A percentile compares a stretch with the other conserved stretches of the same genome.
Evolutionary conservation across 306 rosid species (phyloP).

Genomic region (Dalbergia oliveri): DNA sequence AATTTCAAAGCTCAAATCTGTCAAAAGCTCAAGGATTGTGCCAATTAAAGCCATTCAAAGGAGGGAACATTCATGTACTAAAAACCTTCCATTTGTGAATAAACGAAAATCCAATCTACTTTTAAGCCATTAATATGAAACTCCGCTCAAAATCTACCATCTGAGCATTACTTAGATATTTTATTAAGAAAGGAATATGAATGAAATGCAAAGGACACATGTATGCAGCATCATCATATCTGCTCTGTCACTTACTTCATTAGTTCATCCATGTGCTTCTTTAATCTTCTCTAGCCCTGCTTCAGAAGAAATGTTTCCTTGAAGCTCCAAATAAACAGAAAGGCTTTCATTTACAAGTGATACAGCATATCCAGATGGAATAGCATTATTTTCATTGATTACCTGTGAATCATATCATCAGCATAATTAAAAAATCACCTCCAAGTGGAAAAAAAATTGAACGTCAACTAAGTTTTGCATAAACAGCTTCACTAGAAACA

Average conservation of each 20-base stretch:
- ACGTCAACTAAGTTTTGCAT: no score
- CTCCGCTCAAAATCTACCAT: not conserved
- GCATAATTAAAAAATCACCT: not conserved
- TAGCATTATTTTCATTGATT: slow-evolving; percentile 43
- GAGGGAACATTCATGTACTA: not conserved
- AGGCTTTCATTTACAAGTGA: slow-evolving; percentile 55
- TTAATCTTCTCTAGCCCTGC: slow-evolving; percentile 50
- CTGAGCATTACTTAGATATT: not conserved
- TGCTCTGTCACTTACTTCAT: slow-evolving; percentile 45
- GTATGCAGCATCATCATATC: no score
- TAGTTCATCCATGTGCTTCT: slow-evolving; percentile 56
- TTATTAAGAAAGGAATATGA: not conserved
- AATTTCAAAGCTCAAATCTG: not conserved
- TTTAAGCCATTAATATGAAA: slow-evolving; percentile 5
- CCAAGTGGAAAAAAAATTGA: no score
- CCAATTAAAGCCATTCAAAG: not conserved
- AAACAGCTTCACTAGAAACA: no score
- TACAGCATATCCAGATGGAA: slow-evolving; percentile 53
- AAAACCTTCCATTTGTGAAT: not conserved
- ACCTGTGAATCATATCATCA: slow-evolving; percentile 50
- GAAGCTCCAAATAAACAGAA: slow-evolving; percentile 61
- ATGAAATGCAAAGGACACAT: not conserved
- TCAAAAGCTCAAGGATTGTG: no score
- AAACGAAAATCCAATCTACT: slow-evolving; percentile 2
- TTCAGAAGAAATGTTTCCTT: slow-evolving; percentile 51